Base-by-base conservation (phyloP, 768 basidiomycete genomes). In the Leccinellum luteum region DNA sequence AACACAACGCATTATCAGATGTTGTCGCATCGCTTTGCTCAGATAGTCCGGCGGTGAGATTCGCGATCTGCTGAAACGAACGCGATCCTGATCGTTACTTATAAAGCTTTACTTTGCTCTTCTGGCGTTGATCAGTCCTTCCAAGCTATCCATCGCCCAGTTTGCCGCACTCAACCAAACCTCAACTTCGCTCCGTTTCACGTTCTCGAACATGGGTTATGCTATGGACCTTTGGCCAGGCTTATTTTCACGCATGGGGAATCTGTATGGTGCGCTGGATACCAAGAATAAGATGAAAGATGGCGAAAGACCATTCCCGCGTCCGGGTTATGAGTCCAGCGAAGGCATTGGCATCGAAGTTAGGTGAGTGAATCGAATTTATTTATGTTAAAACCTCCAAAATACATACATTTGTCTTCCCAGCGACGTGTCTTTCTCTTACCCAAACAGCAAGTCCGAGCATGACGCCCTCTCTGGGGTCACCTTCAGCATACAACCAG, bases 341-440 rank as follows among this genome's bases (percentile, higher is more conserved):
- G 41, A 23, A 13, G 68, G 68, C 2, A 60, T 66, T 59, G 35
- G 55, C 0, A 44, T 69, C 23, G 60, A 69, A 53, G 27, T 69
- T 3, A 54, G 54, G 69, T 70, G 48, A 10, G 60, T 28, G 4
- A 34, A 48, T 38, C 14, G n/a, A 41, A 8, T 15, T 10, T 8
- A 8, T 2, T 31, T 15, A 10, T 13, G 43, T 21, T 31, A 12
- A 28, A 47, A 6, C 28, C 3, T 28, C 6, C 28, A 6, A 6
- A 28, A 28, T 28, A 28, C 6, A 28, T 28, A 3, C 10, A 12
- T 31, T 3, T 31, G 31, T 31, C 10, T 12, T 31, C 7, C 31
- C 35, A 86, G 85, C 19, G 64, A 84, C 51, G 76, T 86, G 0
- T 71, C 72, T 0, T 86, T 86, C 57, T 66, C 71, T 10, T 87